These are phyloP conservation scores for Conticribra guillardii DNA, from an alignment of 108 stramenopile genomes.

Conservation along the genomic window DNA sequence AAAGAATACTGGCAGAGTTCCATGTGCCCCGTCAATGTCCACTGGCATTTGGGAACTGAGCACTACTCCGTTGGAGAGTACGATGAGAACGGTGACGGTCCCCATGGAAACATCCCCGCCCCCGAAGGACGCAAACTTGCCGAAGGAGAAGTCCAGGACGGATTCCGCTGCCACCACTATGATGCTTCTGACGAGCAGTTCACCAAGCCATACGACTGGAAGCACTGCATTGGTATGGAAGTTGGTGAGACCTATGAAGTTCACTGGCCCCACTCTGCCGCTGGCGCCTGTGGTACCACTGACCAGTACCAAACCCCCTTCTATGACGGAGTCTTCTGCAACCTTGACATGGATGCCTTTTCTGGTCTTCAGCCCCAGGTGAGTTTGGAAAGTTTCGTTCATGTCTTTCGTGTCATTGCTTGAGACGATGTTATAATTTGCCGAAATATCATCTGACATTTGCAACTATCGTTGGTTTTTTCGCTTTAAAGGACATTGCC, in stretches of 20 bases:
- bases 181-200: slow-evolving; percentile 31
- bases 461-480: neutral
- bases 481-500: slow-evolving; percentile 12
- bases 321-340: slow-evolving; percentile 61
- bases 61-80: slow-evolving; percentile 67
- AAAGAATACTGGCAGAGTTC: slow-evolving; percentile 40
- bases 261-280: slow-evolving; percentile 57
- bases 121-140: slow-evolving; percentile 30
- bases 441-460: neutral
- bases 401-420: neutral
- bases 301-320: slow-evolving; percentile 59
- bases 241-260: slow-evolving; percentile 59
- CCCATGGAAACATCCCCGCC: slow-evolving; percentile 25
- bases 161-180: slow-evolving; percentile 45
- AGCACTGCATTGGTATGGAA: slow-evolving; percentile 50
- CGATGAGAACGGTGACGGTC: slow-evolving; percentile 60
- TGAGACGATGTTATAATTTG: neutral
- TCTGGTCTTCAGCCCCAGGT: neutral
- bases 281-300: slow-evolving; percentile 48
- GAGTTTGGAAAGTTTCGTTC: too few relatives aligned
- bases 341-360: slow-evolving; percentile 19
- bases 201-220: slow-evolving; percentile 41
- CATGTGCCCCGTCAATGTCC: slow-evolving; percentile 76
- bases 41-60: slow-evolving; percentile 80
- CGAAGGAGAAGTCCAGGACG: slow-evolving; percentile 25